phyloP scores from a whole-genome alignment of 495 filamentous ascomycete species.

The Tuber aestivum region DNA sequence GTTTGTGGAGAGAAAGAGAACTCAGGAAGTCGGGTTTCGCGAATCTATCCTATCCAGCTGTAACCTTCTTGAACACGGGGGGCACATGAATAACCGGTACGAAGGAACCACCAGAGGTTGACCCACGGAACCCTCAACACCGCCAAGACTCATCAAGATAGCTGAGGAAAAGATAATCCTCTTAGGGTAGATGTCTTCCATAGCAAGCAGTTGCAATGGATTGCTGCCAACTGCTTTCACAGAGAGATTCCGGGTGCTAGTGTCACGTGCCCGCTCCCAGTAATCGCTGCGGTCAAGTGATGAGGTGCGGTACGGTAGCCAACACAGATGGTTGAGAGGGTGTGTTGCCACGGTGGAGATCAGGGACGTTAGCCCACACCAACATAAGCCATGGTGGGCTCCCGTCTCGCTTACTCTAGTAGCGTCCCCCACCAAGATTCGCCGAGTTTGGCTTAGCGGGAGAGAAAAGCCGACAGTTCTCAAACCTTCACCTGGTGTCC shows the following conservation, averaged over 20 bases:
- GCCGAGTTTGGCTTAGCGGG: background rate
- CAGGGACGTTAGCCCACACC: background rate
- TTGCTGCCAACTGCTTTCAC: constrained; percentile 24
- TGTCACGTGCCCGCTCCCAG: constrained; percentile 21
- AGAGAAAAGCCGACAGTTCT: background rate
- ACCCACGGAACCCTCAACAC: constrained; percentile 17
- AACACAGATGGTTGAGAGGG: constrained; percentile 25
- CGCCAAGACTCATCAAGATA: constrained; percentile 22
- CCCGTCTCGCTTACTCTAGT: background rate
- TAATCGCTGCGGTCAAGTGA: constrained; percentile 27
- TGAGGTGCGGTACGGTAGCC: constrained; percentile 32
- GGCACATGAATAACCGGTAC: constrained; percentile 29
- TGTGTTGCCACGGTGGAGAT: constrained; percentile 18
- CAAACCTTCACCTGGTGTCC: background rate
- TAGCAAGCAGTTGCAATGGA: constrained; percentile 27
- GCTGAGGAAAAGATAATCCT: constrained; percentile 28
- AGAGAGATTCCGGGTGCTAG: constrained; percentile 7
- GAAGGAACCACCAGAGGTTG: constrained; percentile 16
- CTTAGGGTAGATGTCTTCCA: constrained; percentile 32
- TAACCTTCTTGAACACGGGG: constrained; percentile 25
- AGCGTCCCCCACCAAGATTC: background rate
- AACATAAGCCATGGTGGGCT: background rate
- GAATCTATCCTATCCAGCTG: constrained; percentile 23
- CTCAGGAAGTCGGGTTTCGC: too few species aligned
- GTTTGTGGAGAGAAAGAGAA: too few species aligned